Base-by-base conservation (phyloP, 306 rosid species). In the Glycine latifolia region DNA sequence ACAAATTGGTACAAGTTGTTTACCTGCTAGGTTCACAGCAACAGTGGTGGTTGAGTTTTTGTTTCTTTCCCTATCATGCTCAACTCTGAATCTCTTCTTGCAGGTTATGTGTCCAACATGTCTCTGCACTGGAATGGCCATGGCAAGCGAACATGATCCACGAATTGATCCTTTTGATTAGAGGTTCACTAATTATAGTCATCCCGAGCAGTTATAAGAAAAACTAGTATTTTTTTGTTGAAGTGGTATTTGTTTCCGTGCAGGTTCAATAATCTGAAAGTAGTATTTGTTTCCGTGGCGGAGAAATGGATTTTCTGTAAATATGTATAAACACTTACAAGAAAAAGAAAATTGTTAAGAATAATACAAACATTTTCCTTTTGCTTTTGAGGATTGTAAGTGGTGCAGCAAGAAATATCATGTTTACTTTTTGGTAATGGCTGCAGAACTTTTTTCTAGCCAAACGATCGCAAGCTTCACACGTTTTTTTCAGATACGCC, bases 51-150 rank as follows among this genome's bases (percentile, higher is more conserved):
- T 20, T 80, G 41, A 73, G 53, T 26, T 26, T 56, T 44, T 20
- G 0, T 20, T 78, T 67, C 52, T 53, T 3, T 65, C 68, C 68
- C 16, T 68, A 31, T 6, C 12, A 60, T 61, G 14, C 33, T 79
- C 47, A 55, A 56, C 55, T 76, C 16, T 55, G 71, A 37, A 80
- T 85, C 43, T 76, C 31, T 48, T 67, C 17, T 81, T 85, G 85
- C 89, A 95, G 99, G 99, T 95, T 65, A 93, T 93, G 99, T 95
- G 99, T 77, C 97, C 99, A 9, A 95, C 99, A 39, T 95, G 99
- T 82, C 98, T 95, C 41, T 95, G 99, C 82, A 95, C 99, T 14
- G 99, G 99, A 84, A 93, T 93, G 98, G 99, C 94, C 15, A 95
- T 95, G 99, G 98, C 99, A 10, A 95, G 99, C 33, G 99, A 95